Evolutionary conservation across 2,329 filamentous ascomycete species (phyloP).

Genomic region (Beauveria rudraprayagi): DNA sequence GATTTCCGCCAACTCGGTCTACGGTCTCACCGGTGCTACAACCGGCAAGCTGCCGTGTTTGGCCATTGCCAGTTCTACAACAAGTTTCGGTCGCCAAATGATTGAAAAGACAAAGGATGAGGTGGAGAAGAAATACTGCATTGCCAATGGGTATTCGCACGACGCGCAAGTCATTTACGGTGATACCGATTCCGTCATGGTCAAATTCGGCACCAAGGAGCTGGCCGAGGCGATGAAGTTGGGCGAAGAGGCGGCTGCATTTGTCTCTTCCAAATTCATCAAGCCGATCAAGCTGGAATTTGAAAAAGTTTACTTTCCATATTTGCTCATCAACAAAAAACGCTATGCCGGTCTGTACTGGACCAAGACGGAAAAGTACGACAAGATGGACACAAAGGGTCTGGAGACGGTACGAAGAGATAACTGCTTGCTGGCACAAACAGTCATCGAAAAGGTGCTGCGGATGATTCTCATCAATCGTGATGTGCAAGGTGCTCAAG

Average conservation of each 20-base stretch:
- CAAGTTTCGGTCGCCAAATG: slow-evolving; percentile 95
- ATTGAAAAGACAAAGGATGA: slow-evolving; percentile 98
- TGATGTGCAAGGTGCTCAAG: slow-evolving; percentile 83
- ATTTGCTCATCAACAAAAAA: slow-evolving; percentile 99
- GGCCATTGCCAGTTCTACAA: slow-evolving; percentile 92
- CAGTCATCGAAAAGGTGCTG: slow-evolving; percentile 92
- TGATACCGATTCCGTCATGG: slow-evolving; percentile 99
- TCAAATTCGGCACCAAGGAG: slow-evolving; percentile 90
- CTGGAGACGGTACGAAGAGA: slow-evolving; percentile 97
- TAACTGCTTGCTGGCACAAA: slow-evolving; percentile 92
- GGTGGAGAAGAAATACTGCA: slow-evolving; percentile 81
- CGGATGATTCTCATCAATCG: slow-evolving; percentile 93
- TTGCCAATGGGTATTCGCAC: slow-evolving; percentile 89
- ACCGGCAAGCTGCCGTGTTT: slow-evolving; percentile 93
- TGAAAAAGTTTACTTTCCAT: slow-evolving; percentile 98
- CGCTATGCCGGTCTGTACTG: slow-evolving; percentile 96
- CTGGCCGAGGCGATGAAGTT: slow-evolving; percentile 86
- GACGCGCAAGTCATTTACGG: slow-evolving; percentile 97
- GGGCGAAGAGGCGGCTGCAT: slow-evolving; percentile 84
- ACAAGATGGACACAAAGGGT: slow-evolving; percentile 99
- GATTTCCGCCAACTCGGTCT: slow-evolving; percentile 94
- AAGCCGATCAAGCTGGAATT: slow-evolving; percentile 99
- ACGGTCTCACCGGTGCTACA: slow-evolving; percentile 92
- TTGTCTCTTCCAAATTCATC: slow-evolving; percentile 84
- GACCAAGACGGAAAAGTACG: slow-evolving; percentile 89